A percentile compares a stretch with the other conserved stretches of the same genome.
phyloP scores from a whole-genome alignment of 192 early-diverging fungal species.

The Podila verticillata region DNA sequence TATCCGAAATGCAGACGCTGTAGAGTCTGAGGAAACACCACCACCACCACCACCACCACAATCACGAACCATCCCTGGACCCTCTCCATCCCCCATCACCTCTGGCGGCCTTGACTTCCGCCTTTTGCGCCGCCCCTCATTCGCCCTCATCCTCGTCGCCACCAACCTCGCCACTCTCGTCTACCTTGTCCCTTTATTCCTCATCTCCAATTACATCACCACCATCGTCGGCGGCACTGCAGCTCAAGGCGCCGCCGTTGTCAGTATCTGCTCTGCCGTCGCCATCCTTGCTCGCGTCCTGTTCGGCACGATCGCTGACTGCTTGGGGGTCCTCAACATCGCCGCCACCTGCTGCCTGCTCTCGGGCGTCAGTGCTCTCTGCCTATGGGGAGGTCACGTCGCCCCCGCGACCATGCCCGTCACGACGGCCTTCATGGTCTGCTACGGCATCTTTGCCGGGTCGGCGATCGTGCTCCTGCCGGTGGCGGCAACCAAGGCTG shows the following conservation, averaged over 20 bases:
- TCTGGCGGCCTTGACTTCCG: slow-evolving; percentile 6
- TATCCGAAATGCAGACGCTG: background rate
- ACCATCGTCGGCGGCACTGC: slow-evolving; percentile 12
- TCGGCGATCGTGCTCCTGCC: slow-evolving; percentile 24
- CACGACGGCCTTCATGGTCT: slow-evolving; percentile 10
- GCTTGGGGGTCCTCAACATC: slow-evolving; percentile 18
- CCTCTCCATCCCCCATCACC: background rate
- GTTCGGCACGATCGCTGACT: slow-evolving; percentile 11
- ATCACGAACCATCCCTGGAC: background rate
- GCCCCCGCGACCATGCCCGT: background rate
- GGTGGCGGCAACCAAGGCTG: slow-evolving; percentile 11
- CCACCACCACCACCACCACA: background rate
- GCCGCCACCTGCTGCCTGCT: background rate
- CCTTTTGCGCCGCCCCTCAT: background rate
- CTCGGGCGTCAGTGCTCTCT: background rate
- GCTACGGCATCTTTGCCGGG: slow-evolving; percentile 17
- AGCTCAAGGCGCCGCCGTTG: slow-evolving; percentile 11
- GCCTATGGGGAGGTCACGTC: slow-evolving; percentile 5
- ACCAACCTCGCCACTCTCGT: slow-evolving; percentile 24
- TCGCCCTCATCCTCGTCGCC: slow-evolving; percentile 10
- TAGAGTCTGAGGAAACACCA: background rate
- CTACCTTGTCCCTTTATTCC: slow-evolving; percentile 15
- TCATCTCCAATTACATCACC: slow-evolving; percentile 12
- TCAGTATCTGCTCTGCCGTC: slow-evolving; percentile 5
- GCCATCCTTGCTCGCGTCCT: slow-evolving; percentile 5